Evolutionary conservation across 179 eudicot genomes (phyloP), one percentile per base, ranked within the genome.

Genomic region (Spinacia oleracea): DNA sequence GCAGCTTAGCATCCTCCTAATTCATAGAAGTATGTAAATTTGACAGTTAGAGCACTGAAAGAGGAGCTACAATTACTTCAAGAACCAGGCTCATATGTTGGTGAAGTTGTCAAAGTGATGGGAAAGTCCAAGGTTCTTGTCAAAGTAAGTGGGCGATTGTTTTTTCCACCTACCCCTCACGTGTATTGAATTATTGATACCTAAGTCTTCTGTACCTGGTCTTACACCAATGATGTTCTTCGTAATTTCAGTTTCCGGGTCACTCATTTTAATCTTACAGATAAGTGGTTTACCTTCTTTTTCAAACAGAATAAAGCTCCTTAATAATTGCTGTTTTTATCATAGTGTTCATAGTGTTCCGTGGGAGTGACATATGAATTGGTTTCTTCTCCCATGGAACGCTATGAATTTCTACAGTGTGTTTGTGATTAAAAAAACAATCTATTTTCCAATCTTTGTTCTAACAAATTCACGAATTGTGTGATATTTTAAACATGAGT

Each of bases 21-120:
- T 46, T 31, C 5, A 11, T 43, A 45, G 40, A 46, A 70, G 58
- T 46, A 5, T 45, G 20, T 27, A 45, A 8, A n/a, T 12, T 64
- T 77, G 43, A 64, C 90, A 95, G 98, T 95, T 81, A 88, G 98
- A 80, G 91, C 90, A 81, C 87, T 95, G 38, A 95, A 91, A 85
- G 98, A 95, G 85, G 98, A 93, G 82, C 77, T 95, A 43, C 97
- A 91, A 81, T 90, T 94, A 59, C 97, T 94, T 75, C 98, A 94
- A 82, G 94, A 94, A 83, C 98, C 98, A 79, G 97, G 98, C 72
- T 92, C 98, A 25, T 94, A 94, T 86, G 98, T 94, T 77, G 98
- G 97, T 56, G 98, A 94, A 85, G 98, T 94, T 75, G 97, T 94
- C 66, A 94, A 94, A 86, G 96, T 94, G 40, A 92, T 94, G 98